phyloP scores from a whole-genome alignment of 768 basidiomycete genomes.

The Obba rivulosa region DNA sequence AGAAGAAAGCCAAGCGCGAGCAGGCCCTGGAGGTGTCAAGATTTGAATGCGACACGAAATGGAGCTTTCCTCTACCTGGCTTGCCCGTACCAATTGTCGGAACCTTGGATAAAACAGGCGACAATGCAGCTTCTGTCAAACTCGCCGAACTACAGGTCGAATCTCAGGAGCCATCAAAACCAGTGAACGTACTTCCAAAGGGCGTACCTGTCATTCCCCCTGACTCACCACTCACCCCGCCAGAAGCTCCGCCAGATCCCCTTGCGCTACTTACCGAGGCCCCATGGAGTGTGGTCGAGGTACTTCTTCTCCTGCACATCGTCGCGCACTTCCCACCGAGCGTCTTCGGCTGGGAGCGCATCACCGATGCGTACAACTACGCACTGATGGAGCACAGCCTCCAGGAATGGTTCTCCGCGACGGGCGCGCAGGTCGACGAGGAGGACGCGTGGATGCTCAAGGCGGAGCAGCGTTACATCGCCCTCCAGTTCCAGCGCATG shows the following conservation, averaged over 20 bases:
- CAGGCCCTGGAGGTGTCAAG: too few species aligned
- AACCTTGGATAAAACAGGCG: too few species aligned
- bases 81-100: too few species aligned
- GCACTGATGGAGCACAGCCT: conserved; percentile 12
- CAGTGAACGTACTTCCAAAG: not conserved
- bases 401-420: conserved; percentile 12
- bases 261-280: conserved; percentile 2
- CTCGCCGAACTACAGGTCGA: not conserved
- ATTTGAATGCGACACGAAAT: too few species aligned
- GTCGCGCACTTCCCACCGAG: conserved; percentile 10
- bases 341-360: conserved; percentile 9
- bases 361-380: conserved; percentile 16
- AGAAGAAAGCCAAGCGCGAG: too few species aligned
- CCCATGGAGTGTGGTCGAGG: conserved; percentile 13
- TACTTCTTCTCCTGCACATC: conserved; percentile 11
- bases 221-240: not conserved
- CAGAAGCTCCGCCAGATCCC: conserved; percentile 8
- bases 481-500: not conserved
- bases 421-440: conserved; percentile 6
- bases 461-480: not conserved
- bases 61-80: too few species aligned
- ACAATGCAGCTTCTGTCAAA: too few species aligned
- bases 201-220: too few species aligned
- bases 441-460: conserved; percentile 9
- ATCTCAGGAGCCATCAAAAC: not conserved